Evolutionary conservation across 1,139 yeast species (phyloP), one percentile per base, ranked within the genome.

Genomic region (Petasospora fabianii): DNA sequence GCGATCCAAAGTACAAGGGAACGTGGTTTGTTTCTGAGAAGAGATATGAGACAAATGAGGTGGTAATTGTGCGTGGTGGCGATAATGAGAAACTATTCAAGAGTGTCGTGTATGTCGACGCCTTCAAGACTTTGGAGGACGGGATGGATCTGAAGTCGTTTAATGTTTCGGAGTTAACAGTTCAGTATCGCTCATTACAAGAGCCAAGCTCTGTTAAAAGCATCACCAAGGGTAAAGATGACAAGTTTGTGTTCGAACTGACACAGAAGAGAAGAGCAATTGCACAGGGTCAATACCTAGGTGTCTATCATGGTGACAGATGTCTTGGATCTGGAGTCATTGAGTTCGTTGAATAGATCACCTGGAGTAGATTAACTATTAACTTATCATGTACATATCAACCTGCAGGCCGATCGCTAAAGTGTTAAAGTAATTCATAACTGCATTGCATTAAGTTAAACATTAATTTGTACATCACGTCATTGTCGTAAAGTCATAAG

Each of bases 271-370:
- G 75, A 27, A 64, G 90, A 36, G 96, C 96, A 0, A 75, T 92
- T 57, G 92, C 97, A 0, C 87, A 94, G 0, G 98, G 97, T 0
- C 98, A 92, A 58, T 81, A 75, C 50, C 64, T 88, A 17, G 95
- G 86, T 1, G 58, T 90, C 10, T 92, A 90, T 59, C 65, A 71
- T 32, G 75, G 71, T 2, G 81, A 78, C 38, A 65, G 77, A 41
- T 82, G 94, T 1, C 58, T 92, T 14, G 97, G 97, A 0, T 77
- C 90, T 21, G 97, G 97, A 0, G 59, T 68, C 13, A 77, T 80
- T 5, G 41, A 43, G 5, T 49, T 33, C 15, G 51, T 35, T 1
- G 55, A 51, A 19, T 47, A 13, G 28, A n/a, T n/a, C n/a, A n/a
- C n/a, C n/a, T n/a, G n/a, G n/a, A n/a, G n/a, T n/a, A n/a, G n/a